Percentiles rank a stretch among this genome's conserved stretches.
phyloP scores from a whole-genome alignment of 2,329 filamentous ascomycete species.

The Chaetomiaceae sp. region DNA sequence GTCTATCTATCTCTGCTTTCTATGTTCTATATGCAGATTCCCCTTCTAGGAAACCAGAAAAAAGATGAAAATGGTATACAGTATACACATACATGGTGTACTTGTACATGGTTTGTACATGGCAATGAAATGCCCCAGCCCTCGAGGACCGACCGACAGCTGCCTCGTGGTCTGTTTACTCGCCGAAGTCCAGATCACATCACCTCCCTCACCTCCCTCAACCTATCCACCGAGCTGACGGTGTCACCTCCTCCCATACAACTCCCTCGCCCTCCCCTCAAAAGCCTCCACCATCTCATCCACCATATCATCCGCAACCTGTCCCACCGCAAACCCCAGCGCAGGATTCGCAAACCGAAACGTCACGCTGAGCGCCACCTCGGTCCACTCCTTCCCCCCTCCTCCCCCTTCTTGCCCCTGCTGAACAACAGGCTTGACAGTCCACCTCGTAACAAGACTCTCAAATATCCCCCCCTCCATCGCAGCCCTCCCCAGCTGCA shows the following conservation, averaged over 20 bases:
- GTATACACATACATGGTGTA: conserved; percentile 2
- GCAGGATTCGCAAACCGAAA: conserved; percentile 88
- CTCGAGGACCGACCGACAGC: background rate
- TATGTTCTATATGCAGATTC: conserved; percentile 11
- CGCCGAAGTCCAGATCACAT: background rate
- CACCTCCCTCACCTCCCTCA: background rate
- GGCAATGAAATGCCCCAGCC: too few species aligned
- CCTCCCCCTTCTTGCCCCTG: conserved; percentile 30
- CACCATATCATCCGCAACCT: conserved; percentile 79
- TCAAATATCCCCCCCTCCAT: conserved; percentile 50
- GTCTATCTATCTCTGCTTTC: background rate
- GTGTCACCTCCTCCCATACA: conserved; percentile 38
- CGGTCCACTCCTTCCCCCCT: conserved; percentile 48
- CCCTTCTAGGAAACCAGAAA: conserved; percentile 2
- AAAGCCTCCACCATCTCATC: conserved; percentile 90
- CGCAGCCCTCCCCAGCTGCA: too few species aligned
- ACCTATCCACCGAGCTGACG: too few species aligned
- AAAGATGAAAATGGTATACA: conserved; percentile 7
- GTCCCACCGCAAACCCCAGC: conserved; percentile 75
- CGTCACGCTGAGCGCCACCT: conserved; percentile 70
- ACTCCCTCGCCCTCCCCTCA: conserved; percentile 67
- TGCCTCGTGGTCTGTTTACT: background rate
- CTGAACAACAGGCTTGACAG: conserved; percentile 43
- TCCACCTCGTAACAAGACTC: conserved; percentile 67
- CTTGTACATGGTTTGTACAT: background rate